These are phyloP conservation scores for Bromus sterilis DNA, from an alignment of 176 grass and related monocot species.

Conservation along the genomic window DNA sequence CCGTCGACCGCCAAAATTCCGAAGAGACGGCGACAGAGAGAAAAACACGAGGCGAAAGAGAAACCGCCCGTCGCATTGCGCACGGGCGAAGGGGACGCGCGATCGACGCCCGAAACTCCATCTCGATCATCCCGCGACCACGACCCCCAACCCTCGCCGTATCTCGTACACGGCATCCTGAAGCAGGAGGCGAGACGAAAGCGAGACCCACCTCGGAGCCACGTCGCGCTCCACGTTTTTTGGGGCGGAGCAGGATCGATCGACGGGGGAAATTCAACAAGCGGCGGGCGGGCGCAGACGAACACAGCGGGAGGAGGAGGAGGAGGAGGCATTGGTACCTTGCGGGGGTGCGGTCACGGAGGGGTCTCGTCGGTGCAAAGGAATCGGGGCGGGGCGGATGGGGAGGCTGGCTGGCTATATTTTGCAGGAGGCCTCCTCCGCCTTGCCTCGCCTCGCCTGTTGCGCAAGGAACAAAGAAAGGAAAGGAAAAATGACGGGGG, in stretches of 20 bases:
- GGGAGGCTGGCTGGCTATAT: slow-evolving; percentile 21
- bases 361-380: background rate
- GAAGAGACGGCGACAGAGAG: background rate
- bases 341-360: background rate
- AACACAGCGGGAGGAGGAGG: background rate
- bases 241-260: background rate
- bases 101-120: background rate
- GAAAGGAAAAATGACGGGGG: background rate
- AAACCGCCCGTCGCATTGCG: slow-evolving; percentile 8
- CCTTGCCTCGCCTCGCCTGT: background rate
- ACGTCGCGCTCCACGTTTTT: background rate
- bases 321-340: slow-evolving; percentile 27
- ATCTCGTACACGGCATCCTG: background rate
- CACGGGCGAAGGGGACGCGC: background rate
- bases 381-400: slow-evolving; percentile 1
- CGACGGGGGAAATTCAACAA: background rate
- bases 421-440: slow-evolving; percentile 10
- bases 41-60: background rate
- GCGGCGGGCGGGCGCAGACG: background rate
- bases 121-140: no score
- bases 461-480: background rate
- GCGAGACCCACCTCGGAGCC: background rate
- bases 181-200: background rate
- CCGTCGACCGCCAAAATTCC: background rate
- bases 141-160: background rate